Conservation (phyloP, 495 filamentous ascomycete genomes). For the Hapsidospora chrysogenum region DNA sequence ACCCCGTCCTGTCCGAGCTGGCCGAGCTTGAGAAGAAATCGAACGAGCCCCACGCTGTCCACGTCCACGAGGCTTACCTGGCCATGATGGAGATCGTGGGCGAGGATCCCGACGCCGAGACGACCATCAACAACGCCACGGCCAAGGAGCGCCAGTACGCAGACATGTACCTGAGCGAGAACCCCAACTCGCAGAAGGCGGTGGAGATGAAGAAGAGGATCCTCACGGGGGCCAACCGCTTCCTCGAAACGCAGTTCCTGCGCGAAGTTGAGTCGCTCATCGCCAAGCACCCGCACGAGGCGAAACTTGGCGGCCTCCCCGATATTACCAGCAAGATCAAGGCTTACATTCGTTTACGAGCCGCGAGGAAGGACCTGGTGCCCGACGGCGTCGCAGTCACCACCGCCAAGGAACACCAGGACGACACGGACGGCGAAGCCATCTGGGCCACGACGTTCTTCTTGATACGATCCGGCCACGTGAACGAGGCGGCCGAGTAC, state of each 20-base stretch:
- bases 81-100: conserved; percentile 57
- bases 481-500: conserved; percentile 72
- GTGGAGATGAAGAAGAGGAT: conserved; percentile 55
- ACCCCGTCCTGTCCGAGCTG: conserved; percentile 58
- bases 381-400: conserved; percentile 37
- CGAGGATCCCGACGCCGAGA: conserved; percentile 40
- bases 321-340: conserved; percentile 78
- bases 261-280: conserved; percentile 57
- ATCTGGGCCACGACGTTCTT: conserved; percentile 92
- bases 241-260: conserved; percentile 60
- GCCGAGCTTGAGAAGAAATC: conserved; percentile 49
- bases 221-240: conserved; percentile 56
- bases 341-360: conserved; percentile 69
- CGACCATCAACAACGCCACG: conserved; percentile 31
- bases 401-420: conserved; percentile 36
- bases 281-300: conserved; percentile 68
- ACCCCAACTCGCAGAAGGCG: conserved; percentile 39
- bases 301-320: conserved; percentile 76
- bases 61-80: conserved; percentile 61
- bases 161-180: conserved; percentile 53
- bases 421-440: conserved; percentile 52
- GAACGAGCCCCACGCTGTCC: conserved; percentile 45
- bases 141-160: conserved; percentile 65
- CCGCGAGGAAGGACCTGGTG: conserved; percentile 60
- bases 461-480: conserved; percentile 71